phyloP scores from a whole-genome alignment of 306 rosid species.

The Betula pendula region DNA sequence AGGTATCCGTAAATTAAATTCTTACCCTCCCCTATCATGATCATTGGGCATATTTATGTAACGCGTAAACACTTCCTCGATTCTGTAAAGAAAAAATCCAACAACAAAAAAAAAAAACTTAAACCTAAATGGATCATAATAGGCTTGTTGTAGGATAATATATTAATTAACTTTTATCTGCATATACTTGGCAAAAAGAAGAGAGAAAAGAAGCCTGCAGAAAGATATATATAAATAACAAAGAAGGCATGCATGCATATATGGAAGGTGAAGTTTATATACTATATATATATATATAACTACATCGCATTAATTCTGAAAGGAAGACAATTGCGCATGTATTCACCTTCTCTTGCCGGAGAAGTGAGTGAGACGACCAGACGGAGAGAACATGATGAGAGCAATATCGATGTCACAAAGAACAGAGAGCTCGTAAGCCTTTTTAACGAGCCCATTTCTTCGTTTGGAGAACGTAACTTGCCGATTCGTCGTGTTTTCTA shows the following conservation, averaged over 20 bases:
- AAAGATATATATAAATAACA: too few species aligned
- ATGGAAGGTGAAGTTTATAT: too few species aligned
- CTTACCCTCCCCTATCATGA: conserved; percentile 76
- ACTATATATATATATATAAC: too few species aligned
- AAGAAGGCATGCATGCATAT: too few species aligned
- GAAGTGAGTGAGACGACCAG: conserved; percentile 62
- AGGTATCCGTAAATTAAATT: background rate
- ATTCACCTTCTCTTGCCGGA: conserved; percentile 73
- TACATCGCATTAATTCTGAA: background rate
- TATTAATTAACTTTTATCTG: too few species aligned
- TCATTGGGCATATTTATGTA: conserved; percentile 74
- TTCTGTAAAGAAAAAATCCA: conserved; percentile 36
- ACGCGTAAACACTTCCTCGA: conserved; percentile 81
- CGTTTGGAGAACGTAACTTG: conserved; percentile 87
- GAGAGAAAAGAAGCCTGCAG: too few species aligned
- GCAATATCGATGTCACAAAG: conserved; percentile 85
- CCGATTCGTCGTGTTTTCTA: conserved; percentile 69
- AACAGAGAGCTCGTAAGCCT: conserved; percentile 75
- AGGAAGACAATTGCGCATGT: background rate
- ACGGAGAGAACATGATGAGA: conserved; percentile 76
- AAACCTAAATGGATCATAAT: too few species aligned
- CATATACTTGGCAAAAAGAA: too few species aligned
- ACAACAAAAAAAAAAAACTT: too few species aligned
- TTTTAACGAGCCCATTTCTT: conserved; percentile 82
- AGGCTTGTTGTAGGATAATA: too few species aligned